These are phyloP conservation scores for Lichtheimia hyalospora DNA, from an alignment of 371 early-diverging fungal genomes.

Conservation along the genomic window DNA sequence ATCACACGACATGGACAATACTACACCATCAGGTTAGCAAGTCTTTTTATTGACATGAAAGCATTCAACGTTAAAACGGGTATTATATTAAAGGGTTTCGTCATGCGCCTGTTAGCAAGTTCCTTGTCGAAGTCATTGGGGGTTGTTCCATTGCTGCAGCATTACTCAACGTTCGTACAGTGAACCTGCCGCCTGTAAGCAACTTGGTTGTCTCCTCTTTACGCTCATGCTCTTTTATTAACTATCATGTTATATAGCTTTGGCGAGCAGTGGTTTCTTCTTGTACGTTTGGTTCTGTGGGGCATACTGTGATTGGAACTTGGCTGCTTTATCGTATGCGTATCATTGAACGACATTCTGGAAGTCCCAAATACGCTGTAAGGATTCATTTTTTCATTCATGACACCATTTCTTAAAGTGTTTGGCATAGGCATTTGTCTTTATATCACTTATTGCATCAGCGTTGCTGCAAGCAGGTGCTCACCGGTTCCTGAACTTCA, in stretches of 20 bases:
- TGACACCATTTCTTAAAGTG: background rate
- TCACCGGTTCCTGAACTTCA: conserved; percentile 67
- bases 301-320: conserved; percentile 61
- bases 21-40: background rate
- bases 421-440: conserved; percentile 52
- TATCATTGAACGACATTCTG: conserved; percentile 72
- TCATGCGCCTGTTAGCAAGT: conserved; percentile 71
- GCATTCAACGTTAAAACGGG: background rate
- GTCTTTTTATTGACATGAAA: background rate
- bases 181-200: conserved; percentile 4
- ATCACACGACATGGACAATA: background rate
- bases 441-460: conserved; percentile 50
- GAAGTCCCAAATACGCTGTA: conserved; percentile 68
- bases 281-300: conserved; percentile 56
- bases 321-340: conserved; percentile 68
- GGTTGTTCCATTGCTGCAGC: conserved; percentile 55
- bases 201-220: too few relatives aligned
- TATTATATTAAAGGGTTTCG: conserved; percentile 46
- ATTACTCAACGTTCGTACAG: conserved; percentile 33
- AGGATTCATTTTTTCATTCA: background rate
- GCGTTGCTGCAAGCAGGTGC: conserved; percentile 58
- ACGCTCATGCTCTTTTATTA: background rate
- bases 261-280: conserved; percentile 59
- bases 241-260: conserved; percentile 27
- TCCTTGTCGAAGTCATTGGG: conserved; percentile 56